Evolutionary conservation across 192 early-diverging fungal species (phyloP), one percentile per base, ranked within the genome.

Genomic region (Gigaspora rosea): DNA sequence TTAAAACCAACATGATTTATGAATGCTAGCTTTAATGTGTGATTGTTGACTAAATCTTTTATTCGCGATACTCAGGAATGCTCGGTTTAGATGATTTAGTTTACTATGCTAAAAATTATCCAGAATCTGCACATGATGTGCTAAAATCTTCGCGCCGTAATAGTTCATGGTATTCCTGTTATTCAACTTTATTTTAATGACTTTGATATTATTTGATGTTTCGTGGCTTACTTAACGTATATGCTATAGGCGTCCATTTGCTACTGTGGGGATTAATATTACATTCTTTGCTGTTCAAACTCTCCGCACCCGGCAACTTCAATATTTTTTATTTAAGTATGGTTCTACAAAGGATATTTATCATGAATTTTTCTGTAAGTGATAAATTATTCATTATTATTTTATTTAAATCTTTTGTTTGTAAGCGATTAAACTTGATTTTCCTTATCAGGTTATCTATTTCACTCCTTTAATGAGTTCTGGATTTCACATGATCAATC

Each of bases 261-360:
- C 93, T 9, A 88, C 91, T 75, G 91, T 91, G 3, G 94, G 94
- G 9, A 93, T 95, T 84, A 92, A 93, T 66, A 91, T 94, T 22
- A 91, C 93, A 12, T 80, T 80, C 47, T 93, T 88, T 79, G 86
- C 87, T 8, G 80, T 94, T 10, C 81, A 89, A 33, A 81, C 86
- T 11, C 79, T 91, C 15, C 76, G 92, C 9, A 89, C 88, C 5
- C 81, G 91, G 47, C 84, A 88, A 75, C 78, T 94, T 2, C 94
- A 94, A 69, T 84, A 83, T 49, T 88, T 80, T 63, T 82, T 93
- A 35, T 92, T 87, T 74, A 74, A 83, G 54, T 88, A 86, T 78
- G 92, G 90, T 9, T 76, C 85, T 3, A 83, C 83, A 47, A 78
- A 80, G 48, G 86, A 88, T 1, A 77, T 83, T 5, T 93, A 90